Conservation (phyloP, 1,139 yeast genomes). For the Yamadazyma sp. region DNA sequence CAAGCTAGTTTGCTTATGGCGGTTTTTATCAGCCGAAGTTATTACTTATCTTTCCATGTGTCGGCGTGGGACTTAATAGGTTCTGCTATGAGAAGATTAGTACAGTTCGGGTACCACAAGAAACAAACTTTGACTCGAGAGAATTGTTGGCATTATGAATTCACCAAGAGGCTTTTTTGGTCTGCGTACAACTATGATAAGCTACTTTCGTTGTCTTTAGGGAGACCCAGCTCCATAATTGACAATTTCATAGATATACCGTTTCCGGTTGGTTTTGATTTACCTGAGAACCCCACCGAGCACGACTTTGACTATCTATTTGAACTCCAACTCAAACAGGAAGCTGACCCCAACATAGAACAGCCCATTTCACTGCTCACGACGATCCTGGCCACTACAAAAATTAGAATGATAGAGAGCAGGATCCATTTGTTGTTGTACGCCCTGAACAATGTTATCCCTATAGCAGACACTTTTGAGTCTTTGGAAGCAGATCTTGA, state of each 20-base stretch:
- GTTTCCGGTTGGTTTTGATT: slow-evolving; percentile 14
- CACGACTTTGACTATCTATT: slow-evolving; percentile 10
- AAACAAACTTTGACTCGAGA: slow-evolving; percentile 11
- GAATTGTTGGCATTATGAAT: slow-evolving; percentile 14
- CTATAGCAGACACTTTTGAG: slow-evolving; percentile 15
- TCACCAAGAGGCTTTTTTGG: slow-evolving; percentile 16
- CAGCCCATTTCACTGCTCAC: slow-evolving; percentile 15
- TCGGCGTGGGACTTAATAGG: slow-evolving; percentile 18
- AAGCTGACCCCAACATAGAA: slow-evolving; percentile 4
- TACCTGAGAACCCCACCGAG: slow-evolving; percentile 9
- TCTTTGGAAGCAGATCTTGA: slow-evolving; percentile 11
- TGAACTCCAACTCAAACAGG: slow-evolving; percentile 13
- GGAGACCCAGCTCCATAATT: slow-evolving; percentile 14
- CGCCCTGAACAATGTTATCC: slow-evolving; percentile 12
- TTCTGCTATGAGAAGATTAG: slow-evolving; percentile 15
- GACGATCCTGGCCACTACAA: slow-evolving; percentile 13
- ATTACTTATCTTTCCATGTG: slow-evolving; percentile 16
- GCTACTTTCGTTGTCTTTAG: slow-evolving; percentile 11
- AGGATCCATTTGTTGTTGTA: slow-evolving; percentile 15
- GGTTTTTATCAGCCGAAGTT: slow-evolving; percentile 15
- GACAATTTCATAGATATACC: slow-evolving; percentile 18
- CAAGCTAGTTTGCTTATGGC: slow-evolving; percentile 16
- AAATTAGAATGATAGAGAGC: slow-evolving; percentile 15
- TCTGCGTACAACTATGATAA: slow-evolving; percentile 13
- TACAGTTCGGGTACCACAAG: slow-evolving; percentile 16